Conservation (phyloP, 2,329 filamentous ascomycete species). For the Phoma herbarum region DNA sequence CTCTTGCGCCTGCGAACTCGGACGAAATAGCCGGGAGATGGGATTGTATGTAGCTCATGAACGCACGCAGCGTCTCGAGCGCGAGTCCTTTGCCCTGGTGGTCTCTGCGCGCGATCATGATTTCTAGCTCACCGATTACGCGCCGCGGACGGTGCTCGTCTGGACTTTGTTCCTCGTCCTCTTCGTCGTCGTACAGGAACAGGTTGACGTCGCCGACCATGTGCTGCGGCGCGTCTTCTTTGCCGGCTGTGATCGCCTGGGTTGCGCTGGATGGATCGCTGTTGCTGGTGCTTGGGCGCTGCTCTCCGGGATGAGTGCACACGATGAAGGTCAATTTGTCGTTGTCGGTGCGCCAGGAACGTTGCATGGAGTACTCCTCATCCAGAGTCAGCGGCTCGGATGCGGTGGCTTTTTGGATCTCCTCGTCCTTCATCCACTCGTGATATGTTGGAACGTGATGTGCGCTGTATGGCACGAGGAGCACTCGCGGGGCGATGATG, state of each 20-base stretch:
- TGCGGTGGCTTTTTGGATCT: slow-evolving; percentile 83
- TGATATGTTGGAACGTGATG: slow-evolving; percentile 87
- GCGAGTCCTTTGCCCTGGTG: slow-evolving; percentile 72
- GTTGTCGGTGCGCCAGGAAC: slow-evolving; percentile 79
- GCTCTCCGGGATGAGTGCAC: no score
- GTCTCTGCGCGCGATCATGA: slow-evolving; percentile 77
- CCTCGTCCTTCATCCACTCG: slow-evolving; percentile 87
- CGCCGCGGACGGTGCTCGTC: background rate
- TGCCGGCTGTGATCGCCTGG: slow-evolving; percentile 20
- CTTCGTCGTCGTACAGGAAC: slow-evolving; percentile 67
- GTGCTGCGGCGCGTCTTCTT: slow-evolving; percentile 61
- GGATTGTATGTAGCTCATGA: slow-evolving; percentile 72
- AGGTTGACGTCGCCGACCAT: slow-evolving; percentile 67
- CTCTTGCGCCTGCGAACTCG: slow-evolving; percentile 58
- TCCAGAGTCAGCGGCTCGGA: slow-evolving; percentile 82
- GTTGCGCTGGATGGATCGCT: background rate
- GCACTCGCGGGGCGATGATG: slow-evolving; percentile 69
- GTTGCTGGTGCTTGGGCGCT: no score
- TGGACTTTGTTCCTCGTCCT: slow-evolving; percentile 31
- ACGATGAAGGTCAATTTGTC: slow-evolving; percentile 96
- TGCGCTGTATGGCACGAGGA: slow-evolving; percentile 84
- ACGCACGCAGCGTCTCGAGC: slow-evolving; percentile 68
- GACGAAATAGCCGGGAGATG: slow-evolving; percentile 64
- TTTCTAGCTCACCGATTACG: slow-evolving; percentile 77
- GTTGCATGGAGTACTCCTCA: slow-evolving; percentile 90